Evolutionary conservation across 2,329 filamentous ascomycete genomes (phyloP).

Genomic region (Penicillium sp.): DNA sequence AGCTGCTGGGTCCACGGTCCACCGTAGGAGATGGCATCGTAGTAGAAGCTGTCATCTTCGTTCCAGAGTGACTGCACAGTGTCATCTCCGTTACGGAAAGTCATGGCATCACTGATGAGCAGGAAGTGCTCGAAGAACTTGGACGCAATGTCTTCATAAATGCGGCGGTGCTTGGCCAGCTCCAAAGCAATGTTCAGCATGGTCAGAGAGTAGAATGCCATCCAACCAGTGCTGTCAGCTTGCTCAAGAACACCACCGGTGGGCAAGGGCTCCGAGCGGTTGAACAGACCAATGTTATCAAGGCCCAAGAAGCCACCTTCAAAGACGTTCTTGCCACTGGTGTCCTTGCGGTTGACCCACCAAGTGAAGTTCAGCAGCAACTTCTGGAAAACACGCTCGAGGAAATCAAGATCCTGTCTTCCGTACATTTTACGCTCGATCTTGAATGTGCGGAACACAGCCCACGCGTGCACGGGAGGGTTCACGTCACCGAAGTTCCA

Average conservation of each 20-base stretch:
- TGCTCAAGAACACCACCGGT: conserved; percentile 93
- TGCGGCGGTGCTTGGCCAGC: conserved; percentile 89
- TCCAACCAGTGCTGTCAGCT: conserved; percentile 97
- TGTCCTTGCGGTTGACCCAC: conserved; percentile 98
- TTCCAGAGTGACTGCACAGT: conserved; percentile 87
- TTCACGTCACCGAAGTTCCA: conserved; percentile 99
- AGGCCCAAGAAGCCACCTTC: conserved; percentile 94
- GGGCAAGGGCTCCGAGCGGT: conserved; percentile 89
- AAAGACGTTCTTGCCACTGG: conserved; percentile 93
- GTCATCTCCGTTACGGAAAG: conserved; percentile 69
- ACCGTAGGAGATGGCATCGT: conserved; percentile 95
- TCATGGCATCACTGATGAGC: conserved; percentile 97
- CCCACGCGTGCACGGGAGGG: conserved; percentile 94
- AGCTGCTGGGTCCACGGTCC: conserved; percentile 92
- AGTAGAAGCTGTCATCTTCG: conserved; percentile 93
- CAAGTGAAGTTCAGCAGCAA: conserved; percentile 95
- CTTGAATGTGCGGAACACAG: conserved; percentile 94
- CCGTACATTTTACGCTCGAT: conserved; percentile 98
- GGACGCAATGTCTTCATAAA: conserved; percentile 93
- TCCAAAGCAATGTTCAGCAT: conserved; percentile 98
- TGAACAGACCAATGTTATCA: conserved; percentile 97
- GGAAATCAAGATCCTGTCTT: conserved; percentile 88
- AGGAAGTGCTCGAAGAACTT: conserved; percentile 99
- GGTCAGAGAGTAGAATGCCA: conserved; percentile 94
- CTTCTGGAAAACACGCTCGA: conserved; percentile 96